phyloP scores from a whole-genome alignment of 306 rosid genomes.

The Corylus avellana region DNA sequence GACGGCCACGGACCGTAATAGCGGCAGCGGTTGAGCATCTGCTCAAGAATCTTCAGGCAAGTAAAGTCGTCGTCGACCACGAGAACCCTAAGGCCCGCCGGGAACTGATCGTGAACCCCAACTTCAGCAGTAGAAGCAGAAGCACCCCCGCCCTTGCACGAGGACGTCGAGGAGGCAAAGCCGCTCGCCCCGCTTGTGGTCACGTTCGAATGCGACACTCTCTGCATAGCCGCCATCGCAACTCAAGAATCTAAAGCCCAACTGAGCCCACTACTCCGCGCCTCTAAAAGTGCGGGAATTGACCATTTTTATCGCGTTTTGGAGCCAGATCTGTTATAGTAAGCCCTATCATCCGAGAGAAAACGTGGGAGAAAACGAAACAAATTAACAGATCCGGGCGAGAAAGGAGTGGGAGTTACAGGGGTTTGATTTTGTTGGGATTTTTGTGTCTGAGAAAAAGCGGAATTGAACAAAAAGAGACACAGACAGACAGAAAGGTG shows the following conservation, averaged over 20 bases:
- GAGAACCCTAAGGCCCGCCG: conserved; percentile 54
- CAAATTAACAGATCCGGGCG: not conserved
- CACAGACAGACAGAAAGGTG: not conserved
- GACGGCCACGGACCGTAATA: conserved; percentile 41
- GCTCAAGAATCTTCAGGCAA: conserved; percentile 36
- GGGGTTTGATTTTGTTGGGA: not conserved
- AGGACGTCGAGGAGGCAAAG: conserved; percentile 22
- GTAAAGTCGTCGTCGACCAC: conserved; percentile 58
- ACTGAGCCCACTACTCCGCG: not conserved
- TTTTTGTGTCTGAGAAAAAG: not conserved
- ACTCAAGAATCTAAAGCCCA: not conserved
- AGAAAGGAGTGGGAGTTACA: not conserved
- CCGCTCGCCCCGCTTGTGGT: conserved; percentile 23
- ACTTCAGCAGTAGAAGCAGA: conserved; percentile 1
- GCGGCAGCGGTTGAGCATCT: conserved; percentile 40
- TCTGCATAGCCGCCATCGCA: conserved; percentile 54
- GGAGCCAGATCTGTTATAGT: conserved; percentile 16
- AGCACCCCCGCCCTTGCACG: conserved; percentile 25
- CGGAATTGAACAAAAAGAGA: conserved; percentile 1
- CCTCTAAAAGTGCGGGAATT: not conserved
- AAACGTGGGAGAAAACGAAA: not conserved
- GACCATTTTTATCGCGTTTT: conserved; percentile 11
- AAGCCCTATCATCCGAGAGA: not conserved
- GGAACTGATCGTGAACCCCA: conserved; percentile 33
- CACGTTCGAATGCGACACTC: conserved; percentile 45